Base-by-base conservation (phyloP, 106 monocot species). In the Cymbidium sinense region DNA sequence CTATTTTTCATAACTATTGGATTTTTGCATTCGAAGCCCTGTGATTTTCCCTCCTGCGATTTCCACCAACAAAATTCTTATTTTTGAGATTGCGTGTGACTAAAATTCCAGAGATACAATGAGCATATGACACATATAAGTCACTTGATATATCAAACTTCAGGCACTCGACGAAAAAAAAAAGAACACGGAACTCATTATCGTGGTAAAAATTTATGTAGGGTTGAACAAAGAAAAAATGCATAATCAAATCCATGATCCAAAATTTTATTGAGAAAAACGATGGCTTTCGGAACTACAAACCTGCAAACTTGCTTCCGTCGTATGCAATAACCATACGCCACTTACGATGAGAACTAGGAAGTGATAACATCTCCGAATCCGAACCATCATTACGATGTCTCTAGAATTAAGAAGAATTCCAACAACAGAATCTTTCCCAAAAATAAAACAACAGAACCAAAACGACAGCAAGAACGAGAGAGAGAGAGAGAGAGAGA, bases 251-350 rank as follows among this genome's bases (percentile, higher is more conserved):
- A 62, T 69, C 69, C 33, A 69, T 34, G 7, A 34, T 69, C 34
- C 17, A 15, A 34, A 34, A 69, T 34, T 12, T 10, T 28, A 15
- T 31, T 69, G 69, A 71, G 50, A 70, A 30, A 35, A 77, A 36
- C 27, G 52, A 25, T 12, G 74, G 74, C 4, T 62, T 71, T 27
- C 72, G 51, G 61, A n/a, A 23, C 3, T 6, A 71, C 2, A 3
- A 44, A 91, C 91, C 91, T 86, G 84, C 75, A 70, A 91, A 91
- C 37, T 83, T 91, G 28, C 85, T 85, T 17, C 91, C 91, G 43
- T 91, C 91, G 62, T 91, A 91, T 13, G 91, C 80, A 43, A 91
- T 87, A 61, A 91, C 89, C 89, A 91, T 80, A 54, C 91, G 31
- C 91, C 91, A 91, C 76, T 89, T 91, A 73, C 89, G 77, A 70